Evolutionary conservation across 1,284 basidiomycete genomes (phyloP), one percentile per base, ranked within the genome.

Genomic region (Ustilago sp.): DNA sequence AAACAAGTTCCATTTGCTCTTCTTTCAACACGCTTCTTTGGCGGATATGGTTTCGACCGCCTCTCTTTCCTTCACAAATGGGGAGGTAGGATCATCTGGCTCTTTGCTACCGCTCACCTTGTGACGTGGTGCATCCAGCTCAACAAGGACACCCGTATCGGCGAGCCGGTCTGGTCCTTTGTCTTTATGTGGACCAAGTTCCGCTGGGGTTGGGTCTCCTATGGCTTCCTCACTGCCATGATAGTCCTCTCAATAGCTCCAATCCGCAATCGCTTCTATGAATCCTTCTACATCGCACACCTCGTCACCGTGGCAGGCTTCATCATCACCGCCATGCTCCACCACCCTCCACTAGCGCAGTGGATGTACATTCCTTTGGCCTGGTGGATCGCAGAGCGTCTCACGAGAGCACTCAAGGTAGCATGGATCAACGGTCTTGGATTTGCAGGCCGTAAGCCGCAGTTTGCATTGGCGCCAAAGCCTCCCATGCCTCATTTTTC

Each of bases 1-100:
- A 94, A 94, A 85, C 89, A 92, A 4, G 91, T 92, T 12, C 94
- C 94, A 0, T 92, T 94, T 80, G 93, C 93, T 56, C 81, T 94
- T 51, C 90, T 94, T 79, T 90, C 93, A n/a, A 88, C 92, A 31
- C 89, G 90, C 0, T 90, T 90, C 71, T 88, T 92, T 68, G 90
- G 90, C 31, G 90, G 92, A 59, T 86, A 93, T 38, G 90, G 91
- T 77, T 92, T 92, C 78, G 93, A 95, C 87, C 93, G 93, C 80
- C 89, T 94, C 28, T 88, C 90, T 4, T 89, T 90, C 84, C 87
- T 93, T 12, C 93, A 93, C 87, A 90, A 90, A 48, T 92, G 91
- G 89, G 88, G 89, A 5, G 94, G 92, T 3, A 88, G 92, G 62
- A 87, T 94, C 45, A 89, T 94, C 39, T 95, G 91, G 90, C 85